Percentiles rank a stretch among this genome's conserved stretches.
Evolutionary conservation across 2,329 filamentous ascomycete genomes (phyloP).

Genomic region (Fusarium mundagurra): DNA sequence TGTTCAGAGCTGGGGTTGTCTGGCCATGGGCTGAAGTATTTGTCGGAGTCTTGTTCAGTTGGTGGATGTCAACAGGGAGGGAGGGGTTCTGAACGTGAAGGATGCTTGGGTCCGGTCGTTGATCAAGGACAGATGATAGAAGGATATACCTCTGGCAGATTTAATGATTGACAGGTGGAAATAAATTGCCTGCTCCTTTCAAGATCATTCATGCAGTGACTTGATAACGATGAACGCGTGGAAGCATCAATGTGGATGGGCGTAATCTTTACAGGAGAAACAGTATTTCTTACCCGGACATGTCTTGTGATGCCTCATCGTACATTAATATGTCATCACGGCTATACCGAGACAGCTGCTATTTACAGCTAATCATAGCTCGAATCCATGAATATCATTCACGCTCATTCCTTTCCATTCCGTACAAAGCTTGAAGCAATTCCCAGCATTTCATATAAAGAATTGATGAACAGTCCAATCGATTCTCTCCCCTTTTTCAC

Average conservation of each 20-base stretch:
- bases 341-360: neutral
- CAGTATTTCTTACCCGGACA: neutral
- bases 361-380: slow-evolving; percentile 12
- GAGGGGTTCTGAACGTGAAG: neutral
- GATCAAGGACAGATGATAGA: neutral
- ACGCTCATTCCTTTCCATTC: slow-evolving; percentile 11
- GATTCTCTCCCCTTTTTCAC: neutral
- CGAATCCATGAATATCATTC: slow-evolving; percentile 4
- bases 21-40: neutral
- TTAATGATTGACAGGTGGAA: slow-evolving; percentile 4
- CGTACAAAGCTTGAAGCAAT: slow-evolving; percentile 2
- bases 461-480: neutral
- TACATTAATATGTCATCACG: slow-evolving; percentile 9
- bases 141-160: slow-evolving; percentile 29
- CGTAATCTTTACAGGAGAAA: neutral
- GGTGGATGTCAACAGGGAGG: slow-evolving; percentile 1
- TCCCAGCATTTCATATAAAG: neutral
- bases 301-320: slow-evolving; percentile 3
- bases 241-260: neutral
- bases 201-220: neutral
- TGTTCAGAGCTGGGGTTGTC: neutral
- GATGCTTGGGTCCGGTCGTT: neutral
- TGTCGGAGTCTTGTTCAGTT: slow-evolving; percentile 2
- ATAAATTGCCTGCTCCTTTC: neutral
- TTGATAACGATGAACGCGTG: neutral